A percentile compares a stretch with the other conserved stretches of the same genome.
These are phyloP conservation scores for Metarhizium rileyi DNA, from an alignment of 2,329 filamentous ascomycete species.

Conservation along the genomic window DNA sequence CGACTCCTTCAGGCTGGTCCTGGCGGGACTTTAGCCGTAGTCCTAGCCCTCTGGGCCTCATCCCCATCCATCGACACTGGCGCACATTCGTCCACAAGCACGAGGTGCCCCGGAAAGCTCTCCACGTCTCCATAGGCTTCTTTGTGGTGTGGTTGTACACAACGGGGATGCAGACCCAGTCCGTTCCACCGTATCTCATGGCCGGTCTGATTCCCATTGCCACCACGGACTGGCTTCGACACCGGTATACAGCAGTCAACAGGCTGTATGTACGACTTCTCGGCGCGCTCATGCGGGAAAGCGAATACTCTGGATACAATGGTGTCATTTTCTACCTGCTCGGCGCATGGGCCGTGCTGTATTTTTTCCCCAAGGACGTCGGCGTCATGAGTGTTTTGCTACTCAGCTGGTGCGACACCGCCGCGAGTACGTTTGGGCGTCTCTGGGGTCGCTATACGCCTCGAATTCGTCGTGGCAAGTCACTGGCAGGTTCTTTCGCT, in stretches of 20 bases:
- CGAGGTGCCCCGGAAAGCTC: constrained; percentile 85
- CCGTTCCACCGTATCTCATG: constrained; percentile 80
- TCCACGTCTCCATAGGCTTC: constrained; percentile 96
- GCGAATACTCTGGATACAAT: constrained; percentile 88
- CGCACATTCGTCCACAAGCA: constrained; percentile 89
- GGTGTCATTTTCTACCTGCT: constrained; percentile 95
- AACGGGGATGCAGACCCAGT: constrained; percentile 62
- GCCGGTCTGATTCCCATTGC: constrained; percentile 75
- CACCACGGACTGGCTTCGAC: constrained; percentile 70
- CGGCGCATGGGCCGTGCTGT: constrained; percentile 77
- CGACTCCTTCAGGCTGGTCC: constrained; percentile 48
- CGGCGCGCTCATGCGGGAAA: constrained; percentile 93
- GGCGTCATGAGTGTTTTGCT: constrained; percentile 82
- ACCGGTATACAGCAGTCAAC: constrained; percentile 74
- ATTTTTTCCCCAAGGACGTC: constrained; percentile 87
- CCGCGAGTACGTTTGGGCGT: constrained; percentile 87
- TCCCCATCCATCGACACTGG: constrained; percentile 91
- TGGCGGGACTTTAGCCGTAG: constrained; percentile 87
- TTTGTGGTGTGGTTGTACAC: constrained; percentile 80
- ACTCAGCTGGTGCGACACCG: constrained; percentile 96
- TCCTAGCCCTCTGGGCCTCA: constrained; percentile 84
- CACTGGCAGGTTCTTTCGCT: constrained; percentile 76
- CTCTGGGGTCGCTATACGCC: constrained; percentile 85
- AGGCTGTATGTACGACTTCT: constrained; percentile 74
- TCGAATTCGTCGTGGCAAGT: constrained; percentile 77